These are phyloP conservation scores for Salix viminalis DNA, from an alignment of 345 rosid species.

Conservation along the genomic window DNA sequence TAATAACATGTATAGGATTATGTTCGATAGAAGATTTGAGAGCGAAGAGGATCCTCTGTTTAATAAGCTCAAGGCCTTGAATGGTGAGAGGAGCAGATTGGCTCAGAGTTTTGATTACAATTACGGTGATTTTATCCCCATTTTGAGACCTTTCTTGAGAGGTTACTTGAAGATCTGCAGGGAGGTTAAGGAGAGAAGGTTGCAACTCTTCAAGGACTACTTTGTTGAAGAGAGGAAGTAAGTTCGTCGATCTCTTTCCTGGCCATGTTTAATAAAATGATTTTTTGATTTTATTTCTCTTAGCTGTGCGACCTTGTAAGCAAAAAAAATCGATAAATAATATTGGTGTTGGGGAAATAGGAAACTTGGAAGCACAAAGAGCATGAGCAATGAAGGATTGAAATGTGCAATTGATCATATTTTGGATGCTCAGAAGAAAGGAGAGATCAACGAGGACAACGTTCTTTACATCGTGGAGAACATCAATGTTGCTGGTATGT, in stretches of 20 bases:
- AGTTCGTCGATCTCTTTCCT: conserved; percentile 4
- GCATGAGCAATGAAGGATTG: conserved; percentile 53
- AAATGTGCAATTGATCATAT: conserved; percentile 96
- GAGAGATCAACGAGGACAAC: conserved; percentile 93
- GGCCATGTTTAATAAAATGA: neutral
- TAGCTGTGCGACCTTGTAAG: no score
- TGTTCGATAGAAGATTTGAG: conserved; percentile 91
- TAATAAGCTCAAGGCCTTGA: conserved; percentile 67
- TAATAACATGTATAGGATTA: conserved; percentile 88
- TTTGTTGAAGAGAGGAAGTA: conserved; percentile 93
- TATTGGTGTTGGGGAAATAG: conserved; percentile 24
- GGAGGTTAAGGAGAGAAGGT: conserved; percentile 73
- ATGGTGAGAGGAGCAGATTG: conserved; percentile 86
- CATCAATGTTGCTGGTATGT: conserved; percentile 88
- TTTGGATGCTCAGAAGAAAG: conserved; percentile 79
- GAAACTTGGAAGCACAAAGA: conserved; percentile 62
- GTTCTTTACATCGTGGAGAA: conserved; percentile 98
- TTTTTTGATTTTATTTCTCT: no score
- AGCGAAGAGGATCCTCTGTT: conserved; percentile 89
- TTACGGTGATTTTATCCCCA: conserved; percentile 93
- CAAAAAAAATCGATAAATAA: neutral
- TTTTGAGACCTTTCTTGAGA: conserved; percentile 84
- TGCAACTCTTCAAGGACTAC: conserved; percentile 84
- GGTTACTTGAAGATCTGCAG: conserved; percentile 90
- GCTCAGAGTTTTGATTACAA: conserved; percentile 97